These are phyloP conservation scores for Phytophthora sansomeana DNA, from an alignment of 352 stramenopile species.

Conservation along the genomic window DNA sequence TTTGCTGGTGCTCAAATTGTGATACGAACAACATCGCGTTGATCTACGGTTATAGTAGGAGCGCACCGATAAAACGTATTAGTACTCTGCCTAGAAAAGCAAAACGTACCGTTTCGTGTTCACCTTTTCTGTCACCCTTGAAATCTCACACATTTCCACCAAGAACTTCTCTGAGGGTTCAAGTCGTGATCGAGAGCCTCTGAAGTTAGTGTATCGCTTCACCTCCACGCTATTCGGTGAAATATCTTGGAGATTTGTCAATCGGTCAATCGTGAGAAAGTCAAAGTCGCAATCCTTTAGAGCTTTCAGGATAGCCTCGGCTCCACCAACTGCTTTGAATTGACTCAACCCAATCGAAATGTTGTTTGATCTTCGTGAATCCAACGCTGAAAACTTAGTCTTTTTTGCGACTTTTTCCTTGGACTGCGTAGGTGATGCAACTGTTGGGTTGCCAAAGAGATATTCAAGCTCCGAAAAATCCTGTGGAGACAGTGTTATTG, in stretches of 20 bases:
- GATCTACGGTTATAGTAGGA: conserved; percentile 53
- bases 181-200: conserved; percentile 52
- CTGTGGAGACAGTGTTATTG: conserved; percentile 71
- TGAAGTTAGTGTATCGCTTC: conserved; percentile 81
- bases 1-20: conserved; percentile 71
- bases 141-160: conserved; percentile 77
- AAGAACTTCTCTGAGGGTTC: conserved; percentile 72
- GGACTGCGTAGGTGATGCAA: conserved; percentile 13
- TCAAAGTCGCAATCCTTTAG: conserved; percentile 63
- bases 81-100: not conserved
- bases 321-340: conserved; percentile 68
- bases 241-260: conserved; percentile 75
- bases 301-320: conserved; percentile 54
- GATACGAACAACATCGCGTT: conserved; percentile 69
- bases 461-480: conserved; percentile 72
- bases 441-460: conserved; percentile 56
- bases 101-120: not conserved
- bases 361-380: conserved; percentile 82
- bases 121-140: conserved; percentile 79
- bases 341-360: conserved; percentile 84
- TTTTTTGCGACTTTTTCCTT: conserved; percentile 40
- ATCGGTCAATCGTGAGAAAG: conserved; percentile 66
- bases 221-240: conserved; percentile 64
- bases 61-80: not conserved
- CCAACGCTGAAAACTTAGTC: conserved; percentile 62